Base-by-base conservation (phyloP, 2,329 filamentous ascomycete species). In the Arthrobotrys sinensis region DNA sequence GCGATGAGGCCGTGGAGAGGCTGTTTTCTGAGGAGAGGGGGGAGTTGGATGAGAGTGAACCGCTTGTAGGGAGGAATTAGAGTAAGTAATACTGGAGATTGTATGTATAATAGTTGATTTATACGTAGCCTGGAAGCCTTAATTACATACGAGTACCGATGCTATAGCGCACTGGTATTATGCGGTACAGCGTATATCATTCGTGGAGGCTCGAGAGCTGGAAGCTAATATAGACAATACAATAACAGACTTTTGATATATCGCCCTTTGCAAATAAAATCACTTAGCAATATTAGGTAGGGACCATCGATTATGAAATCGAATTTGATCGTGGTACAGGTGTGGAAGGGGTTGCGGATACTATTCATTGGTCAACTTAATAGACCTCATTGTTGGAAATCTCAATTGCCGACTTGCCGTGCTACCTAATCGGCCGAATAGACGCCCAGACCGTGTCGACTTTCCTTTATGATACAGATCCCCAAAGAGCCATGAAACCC, bases 31-130 rank as follows among this genome's bases (percentile, higher is more conserved):
- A 67, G n/a, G 78, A 67, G 21, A 72, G 43, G 10, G 60, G 1
- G 6, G 68, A 66, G 40, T 50, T 65, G 60, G 69, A 66, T 40
- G 69, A 76, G 40, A 69, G 34, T 10, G 64, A 76, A 12, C 65
- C 65, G 14, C 38, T 76, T 14, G 64, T 76, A 3, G 72, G 50
- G 19, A 60, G 48, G 28, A 60, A 43, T 43, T 60, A 43, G 19
- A 60, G 11, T 16, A 28, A 38, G 28, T 36, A 36, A 32, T 14
- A 57, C 34, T 5, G n/a, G 2, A 21, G 3, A 48, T 21, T n/a
- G n/a, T n/a, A 16, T 24, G 19, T 24, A 21, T 48, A 48, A 21
- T 24, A 48, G 45, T 10, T 48, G 45, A 48, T 48, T 48, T 48
- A 48, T 48, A 48, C 45, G 32, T 52, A 12, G 48, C 21, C 5